A percentile compares a stretch with the other conserved stretches of the same genome.
Evolutionary conservation across 495 filamentous ascomycete species (phyloP).

Genomic region (Aspergillus nidulans): DNA sequence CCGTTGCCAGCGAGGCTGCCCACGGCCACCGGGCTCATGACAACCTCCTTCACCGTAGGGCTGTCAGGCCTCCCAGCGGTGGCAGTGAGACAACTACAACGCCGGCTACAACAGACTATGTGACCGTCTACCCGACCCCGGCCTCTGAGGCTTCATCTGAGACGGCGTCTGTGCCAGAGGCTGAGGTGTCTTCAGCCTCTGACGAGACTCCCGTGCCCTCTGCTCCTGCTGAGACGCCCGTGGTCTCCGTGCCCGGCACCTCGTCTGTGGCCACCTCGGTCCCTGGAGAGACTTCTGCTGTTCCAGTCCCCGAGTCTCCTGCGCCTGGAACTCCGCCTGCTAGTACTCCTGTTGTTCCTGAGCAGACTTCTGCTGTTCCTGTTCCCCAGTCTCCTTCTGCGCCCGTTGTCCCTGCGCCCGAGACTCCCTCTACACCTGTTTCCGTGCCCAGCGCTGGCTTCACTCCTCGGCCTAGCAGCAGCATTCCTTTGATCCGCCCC

Average conservation of each 20-base stretch:
- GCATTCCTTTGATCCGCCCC: not conserved
- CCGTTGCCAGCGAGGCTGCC: constrained; percentile 38
- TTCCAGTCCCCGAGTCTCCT: not conserved
- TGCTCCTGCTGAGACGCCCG: not conserved
- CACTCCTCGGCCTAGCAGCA: not conserved
- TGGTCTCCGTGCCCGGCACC: not conserved
- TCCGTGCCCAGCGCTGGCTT: not conserved
- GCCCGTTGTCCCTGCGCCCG: not conserved
- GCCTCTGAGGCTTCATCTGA: not conserved
- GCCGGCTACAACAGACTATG: constrained; percentile 13
- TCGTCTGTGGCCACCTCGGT: constrained; percentile 1
- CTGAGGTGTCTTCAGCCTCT: not conserved
- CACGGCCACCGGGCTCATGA: constrained; percentile 32
- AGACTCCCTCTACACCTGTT: not conserved
- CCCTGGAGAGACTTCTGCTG: not conserved
- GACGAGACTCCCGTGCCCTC: not conserved
- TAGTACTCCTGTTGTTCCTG: not conserved
- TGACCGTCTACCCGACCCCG: constrained; percentile 19
- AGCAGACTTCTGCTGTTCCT: constrained; percentile 3
- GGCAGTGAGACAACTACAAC: constrained; percentile 2
- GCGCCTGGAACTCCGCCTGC: not conserved
- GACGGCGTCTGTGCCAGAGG: not conserved
- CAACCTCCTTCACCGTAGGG: constrained; percentile 19
- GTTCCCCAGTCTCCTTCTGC: constrained; percentile 2
- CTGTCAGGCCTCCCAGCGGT: not conserved